Evolutionary conservation across 495 filamentous ascomycete genomes (phyloP), one percentile per base, ranked within the genome.

Genomic region (Choiromyces venosus): DNA sequence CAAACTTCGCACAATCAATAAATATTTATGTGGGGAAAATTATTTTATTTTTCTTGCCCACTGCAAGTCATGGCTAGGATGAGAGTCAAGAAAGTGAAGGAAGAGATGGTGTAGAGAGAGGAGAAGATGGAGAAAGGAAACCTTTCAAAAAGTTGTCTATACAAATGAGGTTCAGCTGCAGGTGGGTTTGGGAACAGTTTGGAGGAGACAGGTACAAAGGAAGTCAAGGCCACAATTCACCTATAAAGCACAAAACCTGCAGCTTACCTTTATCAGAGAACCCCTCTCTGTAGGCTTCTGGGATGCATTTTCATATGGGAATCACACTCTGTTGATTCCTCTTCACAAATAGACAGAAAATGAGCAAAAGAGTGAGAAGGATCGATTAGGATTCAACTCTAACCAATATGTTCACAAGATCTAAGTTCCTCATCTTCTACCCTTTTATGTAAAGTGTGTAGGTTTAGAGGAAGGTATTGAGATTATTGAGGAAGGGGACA

Each of bases 401-500:
- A 46, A 46, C 3, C 18, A 21, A 46, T 46, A 46, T 46, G 19
- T 46, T 46, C 42, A 46, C 18, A 29, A 68, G 29, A 73, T 73
- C 29, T 14, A 56, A 14, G 35, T 38, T 10, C 65, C 71, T 6
- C 42, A 69, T 66, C 29, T 73, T 40, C 37, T 68, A 2, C 38
- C 71, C 21, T 42, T 73, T 21, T 5, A 68, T 19, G 66, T 52
- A 16, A 37, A 7, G 37, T 40, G 16, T 16, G 65, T 37, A 42
- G 71, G 42, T 19, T 39, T 66, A 21, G 65, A 37, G 29, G 39
- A 66, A 36, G 66, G 38, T 10, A n/a, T 29, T 29, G 61, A 68
- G 35, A 73, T 29, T 35, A 56, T 73, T 6, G 71, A 67, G 10
- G 65, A 69, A 52, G 37, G 65, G 0, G 65, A 65, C 4, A n/a